Evolutionary conservation across 2,329 filamentous ascomycete species (phyloP).

Genomic region (Beauveria sp.): DNA sequence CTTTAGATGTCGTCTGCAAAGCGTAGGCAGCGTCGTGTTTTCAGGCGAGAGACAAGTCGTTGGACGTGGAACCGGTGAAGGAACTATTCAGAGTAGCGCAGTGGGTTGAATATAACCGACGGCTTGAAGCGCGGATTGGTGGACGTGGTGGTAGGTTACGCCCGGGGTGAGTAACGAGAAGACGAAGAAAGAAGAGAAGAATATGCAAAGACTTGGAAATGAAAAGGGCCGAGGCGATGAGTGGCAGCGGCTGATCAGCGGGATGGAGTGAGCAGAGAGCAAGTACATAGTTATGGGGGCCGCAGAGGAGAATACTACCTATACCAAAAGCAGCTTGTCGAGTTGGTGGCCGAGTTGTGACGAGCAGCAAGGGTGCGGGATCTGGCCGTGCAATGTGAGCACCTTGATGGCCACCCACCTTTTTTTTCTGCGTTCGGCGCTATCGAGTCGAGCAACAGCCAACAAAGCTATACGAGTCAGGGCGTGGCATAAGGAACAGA

Average conservation of each 20-base stretch:
- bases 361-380: not conserved
- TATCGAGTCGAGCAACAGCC: too few species aligned
- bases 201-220: not conserved
- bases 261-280: not conserved
- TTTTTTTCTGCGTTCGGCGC: not conserved
- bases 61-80: not conserved
- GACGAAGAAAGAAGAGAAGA: not conserved
- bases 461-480: too few species aligned
- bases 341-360: too few species aligned
- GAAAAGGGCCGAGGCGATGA: not conserved
- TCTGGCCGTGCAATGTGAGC: not conserved
- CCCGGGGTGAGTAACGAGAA: not conserved
- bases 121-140: not conserved
- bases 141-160: not conserved
- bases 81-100: not conserved
- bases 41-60: too few species aligned
- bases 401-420: slow-evolving; percentile 8
- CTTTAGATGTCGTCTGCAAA: not conserved
- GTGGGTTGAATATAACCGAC: not conserved
- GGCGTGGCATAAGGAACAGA: too few species aligned
- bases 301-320: not conserved
- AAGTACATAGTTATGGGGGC: not conserved
- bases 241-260: not conserved
- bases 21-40: not conserved
- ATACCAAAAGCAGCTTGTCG: slow-evolving; percentile 4